Evolutionary conservation across 192 early-diverging fungal genomes (phyloP).

Genomic region (Cetraspora pellucida): DNA sequence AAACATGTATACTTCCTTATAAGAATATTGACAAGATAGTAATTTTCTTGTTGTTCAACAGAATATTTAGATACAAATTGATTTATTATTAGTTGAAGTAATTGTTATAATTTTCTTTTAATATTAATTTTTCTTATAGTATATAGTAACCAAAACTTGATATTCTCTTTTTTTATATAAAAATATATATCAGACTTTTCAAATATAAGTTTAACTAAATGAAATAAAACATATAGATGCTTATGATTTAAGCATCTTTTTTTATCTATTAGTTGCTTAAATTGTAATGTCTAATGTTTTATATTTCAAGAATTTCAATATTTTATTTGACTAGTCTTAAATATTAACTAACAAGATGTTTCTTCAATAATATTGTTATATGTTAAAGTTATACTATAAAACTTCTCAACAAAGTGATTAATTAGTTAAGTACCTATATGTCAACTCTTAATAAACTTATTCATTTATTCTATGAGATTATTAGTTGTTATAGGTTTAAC

Average conservation of each 20-base stretch:
- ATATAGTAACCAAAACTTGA: not conserved
- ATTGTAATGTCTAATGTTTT: not conserved
- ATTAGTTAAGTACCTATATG: not conserved
- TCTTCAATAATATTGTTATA: not conserved
- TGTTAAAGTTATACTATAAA: slow-evolving; percentile 13
- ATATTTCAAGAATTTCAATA: not conserved
- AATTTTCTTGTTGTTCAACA: not conserved
- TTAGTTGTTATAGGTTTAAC: not conserved
- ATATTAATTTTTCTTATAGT: not conserved
- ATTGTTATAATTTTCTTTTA: not conserved
- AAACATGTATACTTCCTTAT: not conserved
- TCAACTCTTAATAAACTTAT: not conserved
- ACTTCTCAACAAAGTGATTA: not conserved
- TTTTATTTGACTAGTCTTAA: not conserved
- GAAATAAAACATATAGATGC: not conserved
- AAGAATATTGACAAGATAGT: not conserved
- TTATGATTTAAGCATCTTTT: not conserved
- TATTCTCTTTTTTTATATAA: not conserved
- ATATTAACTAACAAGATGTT: not conserved
- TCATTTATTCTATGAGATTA: slow-evolving; percentile 12
- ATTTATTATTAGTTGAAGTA: not conserved
- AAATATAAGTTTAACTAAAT: not conserved
- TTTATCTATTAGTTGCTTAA: not conserved
- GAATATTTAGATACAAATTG: not conserved
- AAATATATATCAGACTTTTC: not conserved